A percentile compares a stretch with the other conserved stretches of the same genome.
Evolutionary conservation across 768 basidiomycete genomes (phyloP).

Genomic region (Boletales sp.): DNA sequence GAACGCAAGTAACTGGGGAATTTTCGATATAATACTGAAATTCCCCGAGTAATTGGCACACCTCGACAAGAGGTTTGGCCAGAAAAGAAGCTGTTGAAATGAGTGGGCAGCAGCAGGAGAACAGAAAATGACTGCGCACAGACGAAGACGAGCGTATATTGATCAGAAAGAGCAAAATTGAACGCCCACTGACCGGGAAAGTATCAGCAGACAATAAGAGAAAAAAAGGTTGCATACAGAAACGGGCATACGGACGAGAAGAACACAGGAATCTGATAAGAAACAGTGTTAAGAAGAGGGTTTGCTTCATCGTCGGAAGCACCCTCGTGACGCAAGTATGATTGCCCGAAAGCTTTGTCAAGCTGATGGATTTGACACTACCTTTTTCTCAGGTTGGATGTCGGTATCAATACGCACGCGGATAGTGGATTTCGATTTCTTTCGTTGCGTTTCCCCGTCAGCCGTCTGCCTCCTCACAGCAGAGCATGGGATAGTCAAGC

Average conservation of each 20-base stretch:
- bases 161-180: constrained; percentile 51
- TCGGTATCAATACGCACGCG: constrained; percentile 27
- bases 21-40: constrained; percentile 1
- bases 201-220: background rate
- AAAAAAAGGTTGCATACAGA: constrained; percentile 41
- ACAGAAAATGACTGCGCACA: constrained; percentile 45
- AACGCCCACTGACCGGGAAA: constrained; percentile 60
- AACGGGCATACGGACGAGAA: constrained; percentile 68
- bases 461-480: constrained; percentile 7
- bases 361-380: constrained; percentile 42
- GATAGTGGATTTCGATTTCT: constrained; percentile 3
- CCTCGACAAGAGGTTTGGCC: constrained; percentile 81
- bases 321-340: constrained; percentile 53
- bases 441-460: constrained; percentile 4
- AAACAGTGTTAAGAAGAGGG: background rate
- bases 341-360: constrained; percentile 51
- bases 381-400: constrained; percentile 34
- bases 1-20: constrained; percentile 64
- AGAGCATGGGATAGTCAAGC: constrained; percentile 1
- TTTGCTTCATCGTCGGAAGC: background rate
- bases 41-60: constrained; percentile 15
- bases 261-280: constrained; percentile 59
- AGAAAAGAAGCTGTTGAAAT: constrained; percentile 60
- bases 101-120: background rate
- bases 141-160: constrained; percentile 65